A percentile compares a stretch with the other conserved stretches of the same genome.
These are phyloP conservation scores for Sphaerobolus stellatus DNA, from an alignment of 1,284 basidiomycete genomes.

Conservation along the genomic window DNA sequence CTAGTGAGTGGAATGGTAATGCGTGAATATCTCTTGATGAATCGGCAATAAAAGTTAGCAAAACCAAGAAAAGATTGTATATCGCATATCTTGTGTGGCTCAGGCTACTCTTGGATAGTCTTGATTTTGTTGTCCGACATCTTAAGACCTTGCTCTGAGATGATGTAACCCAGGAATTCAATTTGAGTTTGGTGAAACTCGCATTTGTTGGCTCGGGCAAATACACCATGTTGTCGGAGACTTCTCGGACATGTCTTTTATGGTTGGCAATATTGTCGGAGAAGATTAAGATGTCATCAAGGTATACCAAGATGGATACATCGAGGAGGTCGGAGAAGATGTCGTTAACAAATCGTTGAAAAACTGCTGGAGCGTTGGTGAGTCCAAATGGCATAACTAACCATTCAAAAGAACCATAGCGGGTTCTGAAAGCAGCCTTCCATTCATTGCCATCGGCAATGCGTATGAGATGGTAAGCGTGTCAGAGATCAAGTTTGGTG, in stretches of 20 bases:
- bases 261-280: conserved; percentile 27
- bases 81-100: neutral
- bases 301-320: conserved; percentile 21
- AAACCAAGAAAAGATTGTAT: neutral
- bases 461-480: neutral
- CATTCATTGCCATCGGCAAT: neutral
- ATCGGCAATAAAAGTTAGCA: neutral
- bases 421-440: conserved; percentile 9
- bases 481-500: neutral
- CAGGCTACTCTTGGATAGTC: conserved; percentile 32
- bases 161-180: conserved; percentile 43
- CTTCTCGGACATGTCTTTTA: conserved; percentile 26
- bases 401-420: conserved; percentile 24
- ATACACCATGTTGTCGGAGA: conserved; percentile 36
- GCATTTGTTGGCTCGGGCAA: conserved; percentile 40
- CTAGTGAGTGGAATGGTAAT: conserved; percentile 30
- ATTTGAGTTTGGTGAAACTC: conserved; percentile 31
- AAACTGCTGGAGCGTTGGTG: conserved; percentile 32
- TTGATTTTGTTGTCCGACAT: conserved; percentile 44
- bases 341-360: conserved; percentile 26
- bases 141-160: conserved; percentile 29
- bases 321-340: conserved; percentile 23
- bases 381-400: conserved; percentile 23
- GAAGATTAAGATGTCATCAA: conserved; percentile 28
- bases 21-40: conserved; percentile 22